Percentiles rank a stretch among this genome's conserved stretches.
phyloP scores from a whole-genome alignment of 2,329 filamentous ascomycete genomes.

The Raffaelea albimanens region DNA sequence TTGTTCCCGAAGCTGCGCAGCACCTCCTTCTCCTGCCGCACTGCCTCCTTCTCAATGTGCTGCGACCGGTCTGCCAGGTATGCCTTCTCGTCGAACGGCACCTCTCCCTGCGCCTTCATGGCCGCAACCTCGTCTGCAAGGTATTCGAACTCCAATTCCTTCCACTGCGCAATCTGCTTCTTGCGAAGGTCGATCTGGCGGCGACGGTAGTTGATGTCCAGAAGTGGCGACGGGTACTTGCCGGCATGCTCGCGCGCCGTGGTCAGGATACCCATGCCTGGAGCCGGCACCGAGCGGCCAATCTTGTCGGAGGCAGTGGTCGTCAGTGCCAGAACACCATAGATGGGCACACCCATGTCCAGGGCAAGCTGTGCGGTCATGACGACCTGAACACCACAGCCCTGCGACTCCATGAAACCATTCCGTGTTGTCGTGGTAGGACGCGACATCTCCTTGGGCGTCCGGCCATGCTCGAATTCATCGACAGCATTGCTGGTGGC shows the following conservation, averaged over 20 bases:
- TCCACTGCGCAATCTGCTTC: conserved; percentile 92
- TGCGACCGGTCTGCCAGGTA: conserved; percentile 76
- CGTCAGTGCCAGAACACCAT: conserved; percentile 86
- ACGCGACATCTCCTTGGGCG: conserved; percentile 94
- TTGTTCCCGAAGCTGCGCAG: conserved; percentile 90
- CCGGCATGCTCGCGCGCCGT: conserved; percentile 83
- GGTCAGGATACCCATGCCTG: conserved; percentile 92
- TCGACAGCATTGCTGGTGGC: conserved; percentile 97
- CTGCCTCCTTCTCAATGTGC: conserved; percentile 83
- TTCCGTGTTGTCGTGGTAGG: conserved; percentile 94
- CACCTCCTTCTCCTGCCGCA: conserved; percentile 86
- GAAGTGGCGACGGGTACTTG: conserved; percentile 88
- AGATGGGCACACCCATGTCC: conserved; percentile 97
- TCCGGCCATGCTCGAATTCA: conserved; percentile 90
- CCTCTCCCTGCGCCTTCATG: conserved; percentile 67
- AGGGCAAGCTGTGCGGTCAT: conserved; percentile 95
- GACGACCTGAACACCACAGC: conserved; percentile 95
- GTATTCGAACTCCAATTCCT: conserved; percentile 88
- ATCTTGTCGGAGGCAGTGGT: conserved; percentile 99
- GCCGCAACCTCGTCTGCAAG: conserved; percentile 86
- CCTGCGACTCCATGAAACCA: conserved; percentile 99
- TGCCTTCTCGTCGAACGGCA: conserved; percentile 64
- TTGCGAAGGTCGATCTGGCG: conserved; percentile 90
- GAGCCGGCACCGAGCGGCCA: conserved; percentile 90
- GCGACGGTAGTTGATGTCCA: conserved; percentile 96